phyloP scores from a whole-genome alignment of 495 filamentous ascomycete species.

The Pyronema domesticum region DNA sequence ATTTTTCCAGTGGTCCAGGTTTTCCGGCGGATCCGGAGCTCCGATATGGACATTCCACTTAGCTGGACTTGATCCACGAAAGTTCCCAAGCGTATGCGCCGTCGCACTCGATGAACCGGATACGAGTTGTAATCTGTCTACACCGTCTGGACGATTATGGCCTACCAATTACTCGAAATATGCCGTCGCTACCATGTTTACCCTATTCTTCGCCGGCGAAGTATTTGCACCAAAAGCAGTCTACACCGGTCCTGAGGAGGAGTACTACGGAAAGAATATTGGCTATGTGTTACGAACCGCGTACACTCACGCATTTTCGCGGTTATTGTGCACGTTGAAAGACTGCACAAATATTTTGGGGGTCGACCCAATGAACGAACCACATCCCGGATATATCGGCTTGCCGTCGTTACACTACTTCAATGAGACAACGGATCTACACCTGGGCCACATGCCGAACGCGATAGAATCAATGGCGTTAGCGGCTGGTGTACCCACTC shows the following conservation, averaged over 20 bases:
- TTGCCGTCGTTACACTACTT: conserved; percentile 14
- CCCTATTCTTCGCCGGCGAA: conserved; percentile 65
- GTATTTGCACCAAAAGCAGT: conserved; percentile 59
- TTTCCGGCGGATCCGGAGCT: conserved; percentile 55
- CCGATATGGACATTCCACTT: conserved; percentile 62
- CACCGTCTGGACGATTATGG: conserved; percentile 19
- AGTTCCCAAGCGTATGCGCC: conserved; percentile 36
- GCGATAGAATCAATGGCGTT: conserved; percentile 20
- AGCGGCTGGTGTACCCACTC: conserved; percentile 14
- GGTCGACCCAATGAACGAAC: conserved; percentile 61
- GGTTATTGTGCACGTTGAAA: conserved; percentile 26
- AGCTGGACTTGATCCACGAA: conserved; percentile 44
- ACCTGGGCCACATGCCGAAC: conserved; percentile 23
- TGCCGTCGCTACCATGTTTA: conserved; percentile 80
- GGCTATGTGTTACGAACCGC: conserved; percentile 55
- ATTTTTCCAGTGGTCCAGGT: conserved; percentile 44
- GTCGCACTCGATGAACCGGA: conserved; percentile 12
- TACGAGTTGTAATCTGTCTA: conserved; percentile 12
- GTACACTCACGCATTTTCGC: conserved; percentile 42
- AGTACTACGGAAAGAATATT: conserved; percentile 46
- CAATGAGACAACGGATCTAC: conserved; percentile 23
- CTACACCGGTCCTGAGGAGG: conserved; percentile 25
- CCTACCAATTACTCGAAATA: conserved; percentile 38
- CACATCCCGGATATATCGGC: conserved; percentile 28
- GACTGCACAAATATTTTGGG: conserved; percentile 33